These are phyloP conservation scores for Eutrema japonicum DNA, from an alignment of 345 rosid genomes.

Conservation along the genomic window DNA sequence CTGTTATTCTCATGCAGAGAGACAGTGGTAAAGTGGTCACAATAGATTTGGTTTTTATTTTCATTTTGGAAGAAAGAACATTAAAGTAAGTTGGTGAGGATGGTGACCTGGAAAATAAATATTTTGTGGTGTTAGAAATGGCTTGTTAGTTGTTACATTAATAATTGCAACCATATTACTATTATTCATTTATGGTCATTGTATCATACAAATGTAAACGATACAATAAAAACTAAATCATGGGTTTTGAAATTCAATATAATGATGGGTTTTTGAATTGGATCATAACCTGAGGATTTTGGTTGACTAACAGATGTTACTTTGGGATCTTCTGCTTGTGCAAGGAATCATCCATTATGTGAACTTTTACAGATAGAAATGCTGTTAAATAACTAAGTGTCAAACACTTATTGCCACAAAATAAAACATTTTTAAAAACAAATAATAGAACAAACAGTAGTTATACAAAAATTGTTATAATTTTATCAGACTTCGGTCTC, in stretches of 20 bases:
- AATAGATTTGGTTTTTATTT: constrained; percentile 14
- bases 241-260: background rate
- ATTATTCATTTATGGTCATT: constrained; percentile 16
- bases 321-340: constrained; percentile 45
- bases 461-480: background rate
- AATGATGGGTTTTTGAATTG: background rate
- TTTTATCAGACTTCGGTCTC: constrained; percentile 32
- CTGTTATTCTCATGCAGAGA: constrained; percentile 26
- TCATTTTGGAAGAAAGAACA: background rate
- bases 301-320: constrained; percentile 35
- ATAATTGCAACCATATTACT: constrained; percentile 28
- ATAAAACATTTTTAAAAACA: constrained; percentile 32
- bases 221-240: background rate
- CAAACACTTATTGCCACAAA: constrained; percentile 38
- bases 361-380: constrained; percentile 31
- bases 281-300: constrained; percentile 29
- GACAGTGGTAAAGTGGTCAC: constrained; percentile 39
- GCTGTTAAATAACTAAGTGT: constrained; percentile 33
- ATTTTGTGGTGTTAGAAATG: constrained; percentile 26
- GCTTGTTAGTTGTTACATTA: constrained; percentile 31
- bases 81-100: constrained; percentile 38
- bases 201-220: constrained; percentile 6
- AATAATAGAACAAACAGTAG: background rate
- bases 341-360: constrained; percentile 35
- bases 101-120: constrained; percentile 23